phyloP scores from a whole-genome alignment of 768 basidiomycete genomes.

The Chalciporus piperatus region DNA sequence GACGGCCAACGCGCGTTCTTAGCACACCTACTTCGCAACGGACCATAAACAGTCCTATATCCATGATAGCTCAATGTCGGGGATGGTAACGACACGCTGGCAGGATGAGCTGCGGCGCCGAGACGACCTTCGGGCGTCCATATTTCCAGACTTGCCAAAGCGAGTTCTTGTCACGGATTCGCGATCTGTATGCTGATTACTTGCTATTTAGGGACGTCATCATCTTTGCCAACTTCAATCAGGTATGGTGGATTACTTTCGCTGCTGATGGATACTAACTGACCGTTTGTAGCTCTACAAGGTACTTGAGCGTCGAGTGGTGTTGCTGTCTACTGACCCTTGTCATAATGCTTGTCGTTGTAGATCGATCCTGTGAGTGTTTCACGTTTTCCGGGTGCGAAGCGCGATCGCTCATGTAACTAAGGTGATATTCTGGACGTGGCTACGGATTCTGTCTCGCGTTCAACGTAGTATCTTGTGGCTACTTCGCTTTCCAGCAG shows the following conservation, averaged over 20 bases:
- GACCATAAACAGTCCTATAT: constrained; percentile 48
- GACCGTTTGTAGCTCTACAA: constrained; percentile 41
- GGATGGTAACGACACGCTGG: constrained; percentile 32
- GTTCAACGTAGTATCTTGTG: constrained; percentile 50
- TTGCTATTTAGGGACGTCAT: constrained; percentile 34
- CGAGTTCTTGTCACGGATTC: constrained; percentile 17
- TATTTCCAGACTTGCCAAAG: constrained; percentile 46
- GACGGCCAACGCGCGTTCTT: background rate
- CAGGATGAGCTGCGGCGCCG: constrained; percentile 38
- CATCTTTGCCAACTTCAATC: constrained; percentile 55
- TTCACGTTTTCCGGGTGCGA: background rate
- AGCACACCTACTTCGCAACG: constrained; percentile 49
- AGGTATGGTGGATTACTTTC: constrained; percentile 32
- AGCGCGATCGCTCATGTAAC: constrained; percentile 3
- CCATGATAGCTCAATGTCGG: constrained; percentile 11
- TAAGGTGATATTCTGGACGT: constrained; percentile 44
- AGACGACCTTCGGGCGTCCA: constrained; percentile 32
- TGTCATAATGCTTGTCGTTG: background rate
- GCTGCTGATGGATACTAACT: constrained; percentile 7
- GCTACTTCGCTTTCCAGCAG: constrained; percentile 49
- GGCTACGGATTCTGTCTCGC: constrained; percentile 44
- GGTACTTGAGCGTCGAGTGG: constrained; percentile 14
- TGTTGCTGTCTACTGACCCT: constrained; percentile 1
- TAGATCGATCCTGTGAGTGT: constrained; percentile 37
- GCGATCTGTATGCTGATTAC: background rate